These are phyloP conservation scores for Phycomyces blakesleeanus DNA, from an alignment of 192 early-diverging fungal genomes.

Conservation along the genomic window DNA sequence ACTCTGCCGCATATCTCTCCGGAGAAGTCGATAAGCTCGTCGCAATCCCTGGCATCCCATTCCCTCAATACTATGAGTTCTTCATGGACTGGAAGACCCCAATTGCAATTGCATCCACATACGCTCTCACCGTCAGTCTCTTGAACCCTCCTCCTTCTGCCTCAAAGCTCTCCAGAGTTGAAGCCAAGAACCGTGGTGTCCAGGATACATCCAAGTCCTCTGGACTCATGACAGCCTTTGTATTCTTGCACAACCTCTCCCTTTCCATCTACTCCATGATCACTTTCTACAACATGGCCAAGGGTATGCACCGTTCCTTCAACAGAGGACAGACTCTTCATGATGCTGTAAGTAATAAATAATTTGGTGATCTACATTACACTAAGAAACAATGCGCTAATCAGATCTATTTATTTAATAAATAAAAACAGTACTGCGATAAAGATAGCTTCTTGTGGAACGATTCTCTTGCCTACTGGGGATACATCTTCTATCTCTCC, in stretches of 20 bases:
- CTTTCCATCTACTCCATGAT: constrained; percentile 69
- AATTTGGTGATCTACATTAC: not conserved
- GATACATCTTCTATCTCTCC: constrained; percentile 84
- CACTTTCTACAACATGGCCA: constrained; percentile 63
- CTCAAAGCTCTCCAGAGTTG: constrained; percentile 51
- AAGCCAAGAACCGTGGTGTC: constrained; percentile 46
- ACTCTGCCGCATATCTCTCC: not conserved
- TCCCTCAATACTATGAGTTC: constrained; percentile 65
- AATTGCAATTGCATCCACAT: constrained; percentile 48
- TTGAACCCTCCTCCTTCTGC: constrained; percentile 48
- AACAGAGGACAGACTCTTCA: constrained; percentile 40
- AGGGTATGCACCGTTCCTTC: constrained; percentile 51
- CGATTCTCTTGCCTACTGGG: constrained; percentile 72
- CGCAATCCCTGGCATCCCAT: constrained; percentile 50
- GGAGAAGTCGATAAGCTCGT: constrained; percentile 23
- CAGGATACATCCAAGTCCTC: constrained; percentile 30
- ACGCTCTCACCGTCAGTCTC: constrained; percentile 40
- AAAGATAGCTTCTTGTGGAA: constrained; percentile 62
- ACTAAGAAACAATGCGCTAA: not conserved
- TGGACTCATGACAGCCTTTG: constrained; percentile 64
- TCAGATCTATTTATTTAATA: not conserved
- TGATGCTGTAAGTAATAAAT: constrained; percentile 53
- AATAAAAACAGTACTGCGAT: constrained; percentile 55
- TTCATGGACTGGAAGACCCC: constrained; percentile 72
- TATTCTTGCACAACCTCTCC: constrained; percentile 72